Base-by-base conservation (phyloP, 352 stramenopile genomes). In the Globisporangium recalcitrans region DNA sequence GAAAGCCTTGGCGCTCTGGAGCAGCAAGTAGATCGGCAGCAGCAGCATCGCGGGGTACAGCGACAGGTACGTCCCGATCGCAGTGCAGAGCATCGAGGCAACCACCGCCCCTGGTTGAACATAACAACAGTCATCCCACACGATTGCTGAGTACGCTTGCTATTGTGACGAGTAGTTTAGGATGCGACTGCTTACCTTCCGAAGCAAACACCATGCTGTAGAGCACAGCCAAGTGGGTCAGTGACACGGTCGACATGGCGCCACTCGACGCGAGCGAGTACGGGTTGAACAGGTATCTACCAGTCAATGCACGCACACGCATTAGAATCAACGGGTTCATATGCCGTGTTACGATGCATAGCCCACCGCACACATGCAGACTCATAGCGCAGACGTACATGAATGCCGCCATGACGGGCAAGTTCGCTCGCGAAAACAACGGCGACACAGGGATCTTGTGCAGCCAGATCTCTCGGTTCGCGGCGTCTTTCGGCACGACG, bases 201-300 rank as follows among this genome's bases (percentile, higher is more conserved):
- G 82, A 71, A 0, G 82, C 85, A 49, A 88, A 91, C 31, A 91
- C 68, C 22, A 95, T 62, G 13, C 78, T 86, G 56, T 85, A 91
- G 36, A 92, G 65, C 16, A 91, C 63, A 0, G 77, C 67, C 27
- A 85, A 52, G 60, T 93, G 85, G 0, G 80, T 93, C 13, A 95
- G 65, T 10, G 72, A 83, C 7, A 77, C 77, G 0, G 85, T 92
- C 7, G 83, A 83, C 78, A 93, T 82, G 7, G 82, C 85, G 32
- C 87, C 59, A 56, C 71, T 86, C 16, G 83, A 85, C 3, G 71
- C 77, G 40, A 95, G 52, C 32, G 83, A 82, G 62, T 91, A 92
- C 52, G 85, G 83, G 57, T 95, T 93, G 64, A 92, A 82, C 34
- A 95, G 57, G 27, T 78, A 83, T 62, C 77, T 86, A 51, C 16